Conservation (phyloP, 2,329 filamentous ascomycete genomes). For the Purpureocillium lavendulum region DNA sequence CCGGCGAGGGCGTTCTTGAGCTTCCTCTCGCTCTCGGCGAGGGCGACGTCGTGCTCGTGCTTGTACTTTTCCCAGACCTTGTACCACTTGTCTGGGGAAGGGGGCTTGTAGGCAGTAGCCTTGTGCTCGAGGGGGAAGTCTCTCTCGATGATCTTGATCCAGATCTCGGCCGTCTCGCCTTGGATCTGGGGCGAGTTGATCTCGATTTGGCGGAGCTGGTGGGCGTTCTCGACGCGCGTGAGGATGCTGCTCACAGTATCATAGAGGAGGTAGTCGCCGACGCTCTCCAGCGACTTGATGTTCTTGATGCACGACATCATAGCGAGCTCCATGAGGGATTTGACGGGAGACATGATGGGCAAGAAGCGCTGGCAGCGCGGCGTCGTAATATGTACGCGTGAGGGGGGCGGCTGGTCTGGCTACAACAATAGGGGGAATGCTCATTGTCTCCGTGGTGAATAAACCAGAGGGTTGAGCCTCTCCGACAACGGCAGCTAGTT, state of each 20-base stretch:
- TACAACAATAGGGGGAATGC: background rate
- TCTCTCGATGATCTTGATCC: slow-evolving; percentile 69
- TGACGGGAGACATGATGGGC: slow-evolving; percentile 28
- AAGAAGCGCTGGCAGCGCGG: background rate
- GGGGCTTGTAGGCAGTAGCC: slow-evolving; percentile 54
- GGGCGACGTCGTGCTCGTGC: slow-evolving; percentile 45
- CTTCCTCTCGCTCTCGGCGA: slow-evolving; percentile 50
- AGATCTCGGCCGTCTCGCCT: slow-evolving; percentile 62
- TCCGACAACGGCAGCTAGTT: no score
- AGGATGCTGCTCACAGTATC: slow-evolving; percentile 57
- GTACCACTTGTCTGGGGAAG: slow-evolving; percentile 64
- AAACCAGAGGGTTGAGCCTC: no score
- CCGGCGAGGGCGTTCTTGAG: slow-evolving; percentile 49
- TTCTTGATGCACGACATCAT: slow-evolving; percentile 44
- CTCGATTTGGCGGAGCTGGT: slow-evolving; percentile 70
- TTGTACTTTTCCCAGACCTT: slow-evolving; percentile 67
- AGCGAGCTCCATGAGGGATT: slow-evolving; percentile 44
- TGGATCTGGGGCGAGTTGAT: slow-evolving; percentile 67
- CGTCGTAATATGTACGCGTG: background rate
- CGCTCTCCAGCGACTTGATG: slow-evolving; percentile 50
- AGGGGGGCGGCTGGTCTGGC: background rate
- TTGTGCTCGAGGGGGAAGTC: slow-evolving; percentile 62
- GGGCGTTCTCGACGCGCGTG: slow-evolving; percentile 59
- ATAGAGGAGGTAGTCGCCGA: slow-evolving; percentile 65
- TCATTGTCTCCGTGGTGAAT: background rate